phyloP scores from a whole-genome alignment of 352 stramenopile genomes.

The Vaucheria bursata region DNA sequence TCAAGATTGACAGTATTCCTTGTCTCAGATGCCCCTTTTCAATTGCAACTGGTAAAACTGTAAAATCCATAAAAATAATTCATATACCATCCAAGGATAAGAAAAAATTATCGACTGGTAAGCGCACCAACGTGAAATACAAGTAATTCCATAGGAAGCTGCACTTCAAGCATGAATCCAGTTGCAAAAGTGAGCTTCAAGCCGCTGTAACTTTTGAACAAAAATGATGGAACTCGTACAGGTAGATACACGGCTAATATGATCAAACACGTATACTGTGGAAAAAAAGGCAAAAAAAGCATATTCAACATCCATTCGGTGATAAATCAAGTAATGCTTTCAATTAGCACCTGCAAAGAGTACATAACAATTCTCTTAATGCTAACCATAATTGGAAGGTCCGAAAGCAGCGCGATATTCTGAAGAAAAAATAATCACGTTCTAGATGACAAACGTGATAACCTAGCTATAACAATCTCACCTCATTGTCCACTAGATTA shows the following conservation, averaged over 20 bases:
- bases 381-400: background rate
- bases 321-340: background rate
- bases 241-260: background rate
- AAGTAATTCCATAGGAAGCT: conserved; percentile 4
- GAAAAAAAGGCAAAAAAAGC: background rate
- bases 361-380: background rate
- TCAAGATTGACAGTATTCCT: background rate
- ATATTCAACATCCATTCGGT: background rate
- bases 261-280: background rate
- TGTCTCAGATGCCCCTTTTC: background rate
- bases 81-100: background rate
- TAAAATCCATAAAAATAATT: background rate
- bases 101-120: background rate
- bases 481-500: too few species aligned
- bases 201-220: background rate
- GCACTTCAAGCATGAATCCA: background rate
- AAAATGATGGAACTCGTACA: background rate
- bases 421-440: too few species aligned
- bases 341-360: conserved; percentile 4
- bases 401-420: background rate
- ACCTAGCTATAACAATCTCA: too few species aligned
- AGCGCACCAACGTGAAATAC: conserved; percentile 1
- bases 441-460: too few species aligned
- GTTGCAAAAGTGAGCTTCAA: background rate
- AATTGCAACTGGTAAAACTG: background rate